Evolutionary conservation across 345 rosid species (phyloP), one percentile per base, ranked within the genome.

Genomic region (Gossypium sturtianum): DNA sequence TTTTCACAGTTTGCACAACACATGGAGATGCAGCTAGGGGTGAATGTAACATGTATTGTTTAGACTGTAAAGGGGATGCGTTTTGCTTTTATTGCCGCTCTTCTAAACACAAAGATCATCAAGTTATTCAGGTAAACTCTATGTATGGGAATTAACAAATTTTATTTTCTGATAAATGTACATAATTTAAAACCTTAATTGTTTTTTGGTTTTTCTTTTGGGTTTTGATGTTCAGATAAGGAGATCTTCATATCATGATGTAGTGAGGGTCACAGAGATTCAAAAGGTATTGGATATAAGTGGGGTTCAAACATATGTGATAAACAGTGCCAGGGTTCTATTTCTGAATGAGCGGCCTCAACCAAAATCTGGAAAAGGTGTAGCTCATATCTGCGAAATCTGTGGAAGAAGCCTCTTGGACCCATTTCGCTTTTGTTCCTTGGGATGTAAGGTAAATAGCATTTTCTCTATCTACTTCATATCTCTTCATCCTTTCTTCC

Each of bases 171-270:
- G 9, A 13, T 12, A 25, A 22, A 20, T 45, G 11, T 20, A n/a
- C 22, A 66, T 44, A 11, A 15, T 44, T 22, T 43, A 12, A 45
- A 66, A 66, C 53, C 41, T 58, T 29, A 27, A 27, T 44, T 65
- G 52, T 43, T 65, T 11, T 19, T n/a, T 22, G 53, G 52, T 19
- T 65, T 11, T 27, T n/a, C 13, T 29, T 19, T 23, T 13, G 56
- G 64, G 9, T 20, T 17, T 47, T 12, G 41, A 34, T 34, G 7
- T 47, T 4, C 57, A 93, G 98, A 89, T 93, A 80, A 84, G 98
- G 83, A 76, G 96, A 81, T 93, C 97, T 0, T 93, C 98, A 19
- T 93, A 91, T 74, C 98, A 91, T 70, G 91, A 93, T 82, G 98
- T 91, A 41, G 98, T 93, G 73, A 87, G 98, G 75, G 92, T 88